phyloP scores from a whole-genome alignment of 306 rosid genomes.

The Dicorynia guianensis region DNA sequence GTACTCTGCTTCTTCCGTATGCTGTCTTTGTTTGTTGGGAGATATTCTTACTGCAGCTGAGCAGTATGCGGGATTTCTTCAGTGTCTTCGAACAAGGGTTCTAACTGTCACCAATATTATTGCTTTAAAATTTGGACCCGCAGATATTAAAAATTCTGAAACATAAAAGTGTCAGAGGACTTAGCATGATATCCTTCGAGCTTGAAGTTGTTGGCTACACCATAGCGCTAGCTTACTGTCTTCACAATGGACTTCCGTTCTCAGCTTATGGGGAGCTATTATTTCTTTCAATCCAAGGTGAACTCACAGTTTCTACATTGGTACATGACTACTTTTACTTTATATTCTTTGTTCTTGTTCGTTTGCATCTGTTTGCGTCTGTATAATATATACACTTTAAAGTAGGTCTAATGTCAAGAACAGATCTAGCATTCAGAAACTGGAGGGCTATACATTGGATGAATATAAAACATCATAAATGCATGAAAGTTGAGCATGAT shows the following conservation, averaged over 20 bases:
- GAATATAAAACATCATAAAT: no score
- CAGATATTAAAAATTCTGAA: constrained; percentile 85
- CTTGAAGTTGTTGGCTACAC: constrained; percentile 91
- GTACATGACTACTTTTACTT: not conserved
- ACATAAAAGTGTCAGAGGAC: constrained; percentile 81
- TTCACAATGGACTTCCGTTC: constrained; percentile 89
- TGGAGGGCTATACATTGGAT: no score
- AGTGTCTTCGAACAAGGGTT: not conserved
- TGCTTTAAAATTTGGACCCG: constrained; percentile 24
- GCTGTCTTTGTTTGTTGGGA: not conserved
- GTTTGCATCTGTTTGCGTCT: constrained; percentile 5
- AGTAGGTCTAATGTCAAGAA: not conserved
- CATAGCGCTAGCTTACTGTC: constrained; percentile 89
- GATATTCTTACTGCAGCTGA: not conserved
- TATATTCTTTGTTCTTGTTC: constrained; percentile 16
- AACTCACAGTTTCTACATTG: constrained; percentile 1
- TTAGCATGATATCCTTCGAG: constrained; percentile 82
- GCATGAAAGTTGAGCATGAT: no score
- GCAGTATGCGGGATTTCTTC: not conserved
- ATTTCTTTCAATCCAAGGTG: constrained; percentile 92
- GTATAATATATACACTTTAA: not conserved
- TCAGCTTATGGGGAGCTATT: constrained; percentile 92
- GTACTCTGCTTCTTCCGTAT: no score
- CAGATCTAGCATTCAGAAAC: not conserved
- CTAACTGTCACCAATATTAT: not conserved